Conservation (phyloP, 768 basidiomycete species). For the Cystofilobasidium capitatum region DNA sequence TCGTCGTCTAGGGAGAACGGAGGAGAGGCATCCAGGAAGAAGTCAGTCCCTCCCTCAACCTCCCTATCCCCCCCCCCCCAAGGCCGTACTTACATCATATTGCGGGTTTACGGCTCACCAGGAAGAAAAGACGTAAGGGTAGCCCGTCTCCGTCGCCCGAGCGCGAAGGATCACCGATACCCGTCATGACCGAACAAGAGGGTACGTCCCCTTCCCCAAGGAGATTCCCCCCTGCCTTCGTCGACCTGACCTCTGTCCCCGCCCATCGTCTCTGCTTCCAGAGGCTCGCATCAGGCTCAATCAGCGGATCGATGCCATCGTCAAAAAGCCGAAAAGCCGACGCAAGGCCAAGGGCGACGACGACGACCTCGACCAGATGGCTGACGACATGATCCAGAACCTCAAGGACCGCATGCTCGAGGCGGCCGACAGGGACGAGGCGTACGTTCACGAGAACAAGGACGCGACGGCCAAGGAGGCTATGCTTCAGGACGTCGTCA, state of each 20-base stretch:
- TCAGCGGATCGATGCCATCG: constrained; percentile 74
- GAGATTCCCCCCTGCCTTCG: not conserved
- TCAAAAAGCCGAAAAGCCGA: constrained; percentile 60
- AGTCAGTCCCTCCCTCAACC: constrained; percentile 26
- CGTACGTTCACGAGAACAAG: constrained; percentile 63
- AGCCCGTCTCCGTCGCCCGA: constrained; percentile 43
- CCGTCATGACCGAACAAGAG: constrained; percentile 63
- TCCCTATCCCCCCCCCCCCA: not conserved
- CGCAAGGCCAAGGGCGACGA: constrained; percentile 69
- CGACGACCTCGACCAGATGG: constrained; percentile 62
- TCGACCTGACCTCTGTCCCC: not conserved
- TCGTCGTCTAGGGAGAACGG: constrained; percentile 37
- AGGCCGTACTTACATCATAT: too few species aligned
- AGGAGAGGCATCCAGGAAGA: constrained; percentile 36
- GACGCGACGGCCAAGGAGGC: constrained; percentile 78
- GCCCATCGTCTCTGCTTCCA: constrained; percentile 37
- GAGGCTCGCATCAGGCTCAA: constrained; percentile 69
- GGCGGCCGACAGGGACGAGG: constrained; percentile 75
- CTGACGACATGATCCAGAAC: constrained; percentile 83
- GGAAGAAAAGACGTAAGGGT: constrained; percentile 47
- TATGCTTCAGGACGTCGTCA: constrained; percentile 81
- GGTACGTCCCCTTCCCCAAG: constrained; percentile 44
- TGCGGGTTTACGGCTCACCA: not conserved
- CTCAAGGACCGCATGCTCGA: constrained; percentile 77
- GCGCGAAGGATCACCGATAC: constrained; percentile 48